phyloP scores from a whole-genome alignment of 2,329 filamentous ascomycete genomes.

The Moelleriella libera region DNA sequence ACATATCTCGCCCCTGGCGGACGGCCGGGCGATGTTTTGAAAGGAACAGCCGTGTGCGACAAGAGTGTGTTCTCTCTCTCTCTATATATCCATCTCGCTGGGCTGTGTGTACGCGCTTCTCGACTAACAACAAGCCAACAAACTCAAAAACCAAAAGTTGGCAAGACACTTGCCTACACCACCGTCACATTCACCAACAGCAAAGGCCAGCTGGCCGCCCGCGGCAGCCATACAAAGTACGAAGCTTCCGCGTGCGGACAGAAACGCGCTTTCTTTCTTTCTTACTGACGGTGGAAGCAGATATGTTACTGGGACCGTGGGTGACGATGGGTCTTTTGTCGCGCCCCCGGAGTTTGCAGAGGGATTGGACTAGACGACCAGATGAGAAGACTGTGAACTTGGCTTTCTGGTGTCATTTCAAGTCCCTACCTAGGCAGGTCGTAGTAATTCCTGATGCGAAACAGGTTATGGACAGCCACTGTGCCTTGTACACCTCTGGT shows the following conservation, averaged over 20 bases:
- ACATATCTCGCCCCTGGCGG: slow-evolving; percentile 48
- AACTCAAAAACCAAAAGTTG: slow-evolving; percentile 26
- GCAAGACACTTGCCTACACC: slow-evolving; percentile 50
- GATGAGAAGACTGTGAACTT: no score
- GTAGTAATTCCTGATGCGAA: no score
- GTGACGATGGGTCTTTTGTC: slow-evolving; percentile 20
- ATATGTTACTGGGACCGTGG: slow-evolving; percentile 26
- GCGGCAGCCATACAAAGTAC: slow-evolving; percentile 54
- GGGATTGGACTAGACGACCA: slow-evolving; percentile 15
- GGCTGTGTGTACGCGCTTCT: no score
- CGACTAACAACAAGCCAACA: no score
- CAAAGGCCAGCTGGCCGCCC: slow-evolving; percentile 43
- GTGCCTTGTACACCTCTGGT: no score
- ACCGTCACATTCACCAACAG: slow-evolving; percentile 43
- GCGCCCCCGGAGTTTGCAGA: slow-evolving; percentile 19
- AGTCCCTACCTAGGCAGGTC: no score
- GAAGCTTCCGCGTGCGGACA: slow-evolving; percentile 5
- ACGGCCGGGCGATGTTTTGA: slow-evolving; percentile 39
- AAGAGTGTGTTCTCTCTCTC: slow-evolving; percentile 31
- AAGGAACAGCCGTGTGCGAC: slow-evolving; percentile 43
- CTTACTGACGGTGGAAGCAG: slow-evolving; percentile 13
- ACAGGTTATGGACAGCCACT: no score
- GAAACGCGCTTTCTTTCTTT: background rate
- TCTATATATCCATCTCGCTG: no score
- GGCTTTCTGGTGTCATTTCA: no score